Conservation (phyloP, 2,329 filamentous ascomycete species). For the Ophiocordyceps robertsii region DNA sequence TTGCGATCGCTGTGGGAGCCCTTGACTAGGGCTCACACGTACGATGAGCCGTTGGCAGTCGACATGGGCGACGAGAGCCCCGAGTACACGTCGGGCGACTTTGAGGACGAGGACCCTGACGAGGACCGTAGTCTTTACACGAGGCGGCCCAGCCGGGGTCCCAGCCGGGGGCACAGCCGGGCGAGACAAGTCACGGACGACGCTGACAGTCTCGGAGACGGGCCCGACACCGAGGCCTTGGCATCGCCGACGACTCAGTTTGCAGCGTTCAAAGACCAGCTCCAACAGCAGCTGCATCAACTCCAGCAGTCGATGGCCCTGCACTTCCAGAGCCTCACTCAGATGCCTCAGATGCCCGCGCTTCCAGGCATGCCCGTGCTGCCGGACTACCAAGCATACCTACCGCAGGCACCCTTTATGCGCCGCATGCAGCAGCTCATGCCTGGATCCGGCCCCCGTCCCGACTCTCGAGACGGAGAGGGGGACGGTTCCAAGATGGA, state of each 20-base stretch:
- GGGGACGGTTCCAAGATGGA: constrained; percentile 30
- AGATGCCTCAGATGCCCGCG: constrained; percentile 44
- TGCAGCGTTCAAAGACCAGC: constrained; percentile 60
- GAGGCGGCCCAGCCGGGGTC: constrained; percentile 14
- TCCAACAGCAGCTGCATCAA: constrained; percentile 61
- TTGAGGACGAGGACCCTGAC: constrained; percentile 26
- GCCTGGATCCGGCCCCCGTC: constrained; percentile 41
- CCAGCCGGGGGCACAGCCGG: too few species aligned
- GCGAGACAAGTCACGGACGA: too few species aligned
- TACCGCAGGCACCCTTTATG: constrained; percentile 47
- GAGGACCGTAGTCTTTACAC: constrained; percentile 22
- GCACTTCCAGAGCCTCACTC: constrained; percentile 47
- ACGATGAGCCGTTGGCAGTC: constrained; percentile 23
- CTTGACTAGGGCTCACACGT: constrained; percentile 19
- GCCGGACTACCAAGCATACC: constrained; percentile 59
- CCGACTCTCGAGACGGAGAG: constrained; percentile 29
- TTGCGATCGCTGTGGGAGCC: constrained; percentile 55
- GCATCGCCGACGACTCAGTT: constrained; percentile 47
- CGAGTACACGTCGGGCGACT: constrained; percentile 31
- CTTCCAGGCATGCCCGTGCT: constrained; percentile 47
- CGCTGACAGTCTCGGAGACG: constrained; percentile 15
- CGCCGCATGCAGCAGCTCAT: constrained; percentile 61
- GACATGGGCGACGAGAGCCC: constrained; percentile 28
- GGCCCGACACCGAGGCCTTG: constrained; percentile 21
- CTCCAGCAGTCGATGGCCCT: constrained; percentile 59